These are phyloP conservation scores for Paracoccidioides brasiliensis DNA, from an alignment of 2,329 filamentous ascomycete genomes.

Conservation along the genomic window DNA sequence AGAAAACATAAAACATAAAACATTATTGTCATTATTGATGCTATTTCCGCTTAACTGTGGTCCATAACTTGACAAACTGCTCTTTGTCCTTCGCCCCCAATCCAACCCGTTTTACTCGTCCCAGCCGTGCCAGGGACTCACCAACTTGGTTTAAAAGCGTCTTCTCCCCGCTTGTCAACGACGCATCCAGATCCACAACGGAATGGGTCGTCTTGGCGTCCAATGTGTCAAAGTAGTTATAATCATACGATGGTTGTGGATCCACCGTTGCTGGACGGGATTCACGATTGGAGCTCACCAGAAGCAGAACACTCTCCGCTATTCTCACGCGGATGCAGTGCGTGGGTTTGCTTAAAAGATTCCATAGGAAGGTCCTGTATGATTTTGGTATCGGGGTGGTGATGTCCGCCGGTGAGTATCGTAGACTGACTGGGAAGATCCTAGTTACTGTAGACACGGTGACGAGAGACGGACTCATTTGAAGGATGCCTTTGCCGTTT, in stretches of 20 bases:
- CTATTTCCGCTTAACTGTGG: conserved; percentile 3
- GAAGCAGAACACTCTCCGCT: conserved; percentile 52
- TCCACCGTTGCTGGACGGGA: conserved; percentile 1
- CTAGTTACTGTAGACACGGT: conserved; percentile 52
- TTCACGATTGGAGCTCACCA: conserved; percentile 32
- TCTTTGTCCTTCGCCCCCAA: conserved; percentile 72
- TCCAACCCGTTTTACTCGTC: conserved; percentile 77
- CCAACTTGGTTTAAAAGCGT: conserved; percentile 63
- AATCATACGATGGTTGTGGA: conserved; percentile 25
- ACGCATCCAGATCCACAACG: conserved; percentile 18
- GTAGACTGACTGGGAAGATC: conserved; percentile 81
- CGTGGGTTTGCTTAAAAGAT: conserved; percentile 66
- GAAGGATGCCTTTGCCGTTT: conserved; percentile 80
- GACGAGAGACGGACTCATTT: conserved; percentile 65
- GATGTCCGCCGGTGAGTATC: conserved; percentile 79
- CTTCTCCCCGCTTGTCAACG: conserved; percentile 45
- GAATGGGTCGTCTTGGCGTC: conserved; percentile 17
- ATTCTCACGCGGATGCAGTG: conserved; percentile 87
- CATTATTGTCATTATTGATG: background rate
- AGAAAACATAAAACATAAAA: background rate
- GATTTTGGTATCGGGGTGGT: conserved; percentile 75
- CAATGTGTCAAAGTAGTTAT: conserved; percentile 36
- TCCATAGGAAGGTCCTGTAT: conserved; percentile 68
- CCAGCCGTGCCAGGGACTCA: conserved; percentile 75
- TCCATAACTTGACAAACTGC: conserved; percentile 64